Evolutionary conservation across 345 rosid species (phyloP).

Genomic region (Rhizophora apiculata): DNA sequence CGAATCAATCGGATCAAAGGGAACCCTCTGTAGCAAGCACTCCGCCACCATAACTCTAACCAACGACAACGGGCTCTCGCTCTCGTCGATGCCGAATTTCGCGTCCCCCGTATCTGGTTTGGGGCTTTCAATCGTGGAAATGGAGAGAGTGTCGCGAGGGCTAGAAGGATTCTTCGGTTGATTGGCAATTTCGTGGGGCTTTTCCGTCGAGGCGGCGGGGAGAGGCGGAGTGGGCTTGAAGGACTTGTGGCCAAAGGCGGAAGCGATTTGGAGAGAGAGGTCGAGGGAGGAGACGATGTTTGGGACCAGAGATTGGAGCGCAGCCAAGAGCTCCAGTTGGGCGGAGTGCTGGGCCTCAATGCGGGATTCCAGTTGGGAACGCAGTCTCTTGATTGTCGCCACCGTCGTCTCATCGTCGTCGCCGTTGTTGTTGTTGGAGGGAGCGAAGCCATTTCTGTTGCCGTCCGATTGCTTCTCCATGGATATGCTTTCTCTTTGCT

Average conservation of each 20-base stretch:
- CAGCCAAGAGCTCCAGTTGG: conserved; percentile 62
- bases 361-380: conserved; percentile 66
- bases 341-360: conserved; percentile 53
- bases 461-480: conserved; percentile 46
- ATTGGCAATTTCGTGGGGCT: conserved; percentile 24
- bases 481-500: background rate
- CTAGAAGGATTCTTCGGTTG: conserved; percentile 12
- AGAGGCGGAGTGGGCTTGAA: conserved; percentile 67
- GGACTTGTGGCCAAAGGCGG: conserved; percentile 65
- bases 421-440: background rate
- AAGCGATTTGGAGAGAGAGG: conserved; percentile 63
- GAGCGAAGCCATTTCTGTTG: conserved; percentile 24
- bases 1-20: conserved; percentile 72
- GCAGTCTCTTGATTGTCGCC: conserved; percentile 50
- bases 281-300: conserved; percentile 69
- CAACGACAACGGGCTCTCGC: conserved; percentile 56
- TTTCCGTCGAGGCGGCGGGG: conserved; percentile 48
- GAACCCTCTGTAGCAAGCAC: conserved; percentile 74
- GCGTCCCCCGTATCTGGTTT: background rate
- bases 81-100: conserved; percentile 15
- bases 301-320: conserved; percentile 65
- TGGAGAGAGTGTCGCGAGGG: conserved; percentile 6
- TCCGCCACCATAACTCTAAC: conserved; percentile 92
- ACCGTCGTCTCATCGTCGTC: conserved; percentile 12
- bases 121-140: conserved; percentile 3